Conservation (phyloP, 2,329 filamentous ascomycete species). For the Apiospora pterosperma region DNA sequence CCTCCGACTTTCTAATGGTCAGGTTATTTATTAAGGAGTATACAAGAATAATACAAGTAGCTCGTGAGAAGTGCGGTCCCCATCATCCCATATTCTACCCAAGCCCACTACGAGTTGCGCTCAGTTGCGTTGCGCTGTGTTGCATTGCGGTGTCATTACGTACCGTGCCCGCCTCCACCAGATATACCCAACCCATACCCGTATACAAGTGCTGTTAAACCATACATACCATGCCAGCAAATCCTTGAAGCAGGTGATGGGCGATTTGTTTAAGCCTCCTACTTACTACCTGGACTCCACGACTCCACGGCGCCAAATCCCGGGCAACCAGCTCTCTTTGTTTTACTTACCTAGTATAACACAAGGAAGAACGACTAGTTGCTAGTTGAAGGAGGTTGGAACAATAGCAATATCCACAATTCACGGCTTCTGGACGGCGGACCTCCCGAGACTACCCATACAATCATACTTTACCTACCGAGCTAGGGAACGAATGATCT, state of each 20-base stretch:
- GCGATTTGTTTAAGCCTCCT: neutral
- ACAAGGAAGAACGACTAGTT: neutral
- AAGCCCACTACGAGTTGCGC: neutral
- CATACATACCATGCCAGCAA: conserved; percentile 1
- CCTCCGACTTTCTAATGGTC: too few species aligned
- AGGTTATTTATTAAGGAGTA: too few species aligned
- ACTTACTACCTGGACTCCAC: neutral
- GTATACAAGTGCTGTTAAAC: neutral
- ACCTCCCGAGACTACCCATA: conserved; percentile 2
- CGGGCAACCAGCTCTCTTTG: neutral
- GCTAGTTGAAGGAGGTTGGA: neutral
- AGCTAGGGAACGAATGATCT: conserved; percentile 1
- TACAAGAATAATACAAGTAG: too few species aligned
- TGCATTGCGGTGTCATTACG: neutral
- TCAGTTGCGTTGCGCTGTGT: neutral
- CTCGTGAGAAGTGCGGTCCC: too few species aligned
- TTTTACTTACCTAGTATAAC: neutral
- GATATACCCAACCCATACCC: too few species aligned
- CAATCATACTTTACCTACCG: conserved; percentile 1
- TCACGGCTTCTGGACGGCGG: neutral
- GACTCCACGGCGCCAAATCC: neutral
- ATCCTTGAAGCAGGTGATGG: neutral
- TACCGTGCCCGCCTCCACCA: conserved; percentile 1
- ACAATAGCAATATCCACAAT: neutral
- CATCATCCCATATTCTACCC: too few species aligned